Evolutionary conservation across 345 rosid genomes (phyloP).

Genomic region (Eucalyptus urophylla): DNA sequence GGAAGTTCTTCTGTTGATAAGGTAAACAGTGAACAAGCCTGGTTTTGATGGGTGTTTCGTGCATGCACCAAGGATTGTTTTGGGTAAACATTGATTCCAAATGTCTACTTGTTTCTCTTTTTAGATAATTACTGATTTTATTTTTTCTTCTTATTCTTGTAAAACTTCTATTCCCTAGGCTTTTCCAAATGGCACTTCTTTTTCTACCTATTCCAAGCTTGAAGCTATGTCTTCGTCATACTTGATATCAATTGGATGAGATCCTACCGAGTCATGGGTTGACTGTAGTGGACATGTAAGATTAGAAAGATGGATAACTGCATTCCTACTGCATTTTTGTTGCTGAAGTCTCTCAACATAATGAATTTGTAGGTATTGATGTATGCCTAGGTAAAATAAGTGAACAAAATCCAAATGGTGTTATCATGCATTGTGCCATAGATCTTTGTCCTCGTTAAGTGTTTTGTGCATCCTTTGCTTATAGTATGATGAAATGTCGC

Average conservation of each 20-base stretch:
- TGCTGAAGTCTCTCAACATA: background rate
- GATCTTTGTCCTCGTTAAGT: background rate
- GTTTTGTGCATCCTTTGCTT: background rate
- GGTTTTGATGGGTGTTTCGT: background rate
- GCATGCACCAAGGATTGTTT: background rate
- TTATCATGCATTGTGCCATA: background rate
- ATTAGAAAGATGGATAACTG: background rate
- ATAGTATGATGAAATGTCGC: background rate
- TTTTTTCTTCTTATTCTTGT: background rate
- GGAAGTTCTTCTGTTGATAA: background rate
- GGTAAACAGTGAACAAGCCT: background rate
- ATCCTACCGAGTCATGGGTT: background rate
- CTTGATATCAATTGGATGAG: background rate
- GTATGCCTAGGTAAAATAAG: background rate
- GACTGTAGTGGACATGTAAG: background rate
- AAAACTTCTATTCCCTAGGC: background rate
- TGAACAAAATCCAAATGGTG: background rate
- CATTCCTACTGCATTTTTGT: background rate
- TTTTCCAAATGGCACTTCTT: background rate
- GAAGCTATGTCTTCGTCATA: background rate
- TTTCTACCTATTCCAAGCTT: background rate
- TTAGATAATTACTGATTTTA: background rate
- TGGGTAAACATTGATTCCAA: background rate
- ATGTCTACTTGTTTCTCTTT: background rate
- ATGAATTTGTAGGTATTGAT: background rate